Conservation (phyloP, 352 stramenopile species). For the Pythium aquatile region DNA sequence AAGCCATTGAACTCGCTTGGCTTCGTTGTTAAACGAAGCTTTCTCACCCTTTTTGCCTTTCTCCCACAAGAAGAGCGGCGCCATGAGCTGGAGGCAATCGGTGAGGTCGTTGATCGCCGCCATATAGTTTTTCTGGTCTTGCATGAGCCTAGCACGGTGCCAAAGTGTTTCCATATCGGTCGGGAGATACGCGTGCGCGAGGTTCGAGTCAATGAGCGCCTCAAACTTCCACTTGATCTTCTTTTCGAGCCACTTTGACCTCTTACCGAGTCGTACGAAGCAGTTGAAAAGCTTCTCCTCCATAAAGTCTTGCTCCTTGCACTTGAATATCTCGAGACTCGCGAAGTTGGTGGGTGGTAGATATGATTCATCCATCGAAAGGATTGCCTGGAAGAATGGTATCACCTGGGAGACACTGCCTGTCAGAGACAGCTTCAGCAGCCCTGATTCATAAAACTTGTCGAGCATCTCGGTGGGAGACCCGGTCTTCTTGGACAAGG, state of each 20-base stretch:
- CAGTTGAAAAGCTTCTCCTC: constrained; percentile 55
- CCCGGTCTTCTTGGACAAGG: constrained; percentile 37
- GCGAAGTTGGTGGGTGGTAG: constrained; percentile 50
- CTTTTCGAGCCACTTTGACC: constrained; percentile 45
- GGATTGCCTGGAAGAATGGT: constrained; percentile 46
- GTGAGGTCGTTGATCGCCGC: constrained; percentile 46
- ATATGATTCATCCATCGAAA: constrained; percentile 55
- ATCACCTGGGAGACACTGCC: constrained; percentile 37
- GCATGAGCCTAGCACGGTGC: constrained; percentile 41
- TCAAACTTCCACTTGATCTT: constrained; percentile 52
- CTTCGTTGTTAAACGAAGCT: constrained; percentile 34
- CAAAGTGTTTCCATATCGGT: constrained; percentile 51
- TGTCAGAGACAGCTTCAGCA: constrained; percentile 39
- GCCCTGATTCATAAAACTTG: constrained; percentile 54
- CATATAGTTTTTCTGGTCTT: constrained; percentile 38
- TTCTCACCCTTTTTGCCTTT: constrained; percentile 29
- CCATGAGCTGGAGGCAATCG: constrained; percentile 39
- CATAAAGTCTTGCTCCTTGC: constrained; percentile 49
- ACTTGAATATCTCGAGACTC: constrained; percentile 55
- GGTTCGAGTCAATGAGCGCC: constrained; percentile 47
- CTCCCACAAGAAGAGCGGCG: constrained; percentile 39
- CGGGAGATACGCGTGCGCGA: constrained; percentile 48
- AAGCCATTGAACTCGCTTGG: constrained; percentile 44
- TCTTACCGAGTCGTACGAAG: constrained; percentile 40
- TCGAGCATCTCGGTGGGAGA: constrained; percentile 45